These are phyloP conservation scores for Centella asiatica DNA, from an alignment of 129 eudicot genomes.

Conservation along the genomic window DNA sequence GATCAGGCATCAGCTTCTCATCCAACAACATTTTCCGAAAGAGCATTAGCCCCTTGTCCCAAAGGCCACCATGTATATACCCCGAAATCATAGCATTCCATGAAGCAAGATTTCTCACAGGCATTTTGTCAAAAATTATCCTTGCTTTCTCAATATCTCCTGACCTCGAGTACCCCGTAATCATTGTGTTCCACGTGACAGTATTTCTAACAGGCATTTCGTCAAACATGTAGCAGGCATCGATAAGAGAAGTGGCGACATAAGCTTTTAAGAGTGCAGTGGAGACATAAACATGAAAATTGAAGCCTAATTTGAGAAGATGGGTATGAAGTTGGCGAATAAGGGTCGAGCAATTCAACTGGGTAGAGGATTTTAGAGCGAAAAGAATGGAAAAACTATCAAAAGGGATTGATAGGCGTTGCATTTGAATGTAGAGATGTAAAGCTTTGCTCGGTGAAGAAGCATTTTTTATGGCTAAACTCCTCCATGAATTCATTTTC, in stretches of 20 bases:
- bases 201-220: slow-evolving; percentile 57
- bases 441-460: slow-evolving; percentile 38
- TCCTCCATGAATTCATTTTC: slow-evolving; percentile 24
- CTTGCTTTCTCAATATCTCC: slow-evolving; percentile 33
- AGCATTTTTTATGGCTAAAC: slow-evolving; percentile 40
- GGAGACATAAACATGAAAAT: slow-evolving; percentile 39
- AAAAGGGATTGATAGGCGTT: slow-evolving; percentile 21
- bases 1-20: slow-evolving; percentile 44
- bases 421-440: slow-evolving; percentile 46
- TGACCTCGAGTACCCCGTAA: slow-evolving; percentile 30
- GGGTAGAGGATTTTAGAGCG: slow-evolving; percentile 45
- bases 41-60: slow-evolving; percentile 29
- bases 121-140: slow-evolving; percentile 43
- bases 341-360: slow-evolving; percentile 20
- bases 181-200: slow-evolving; percentile 66
- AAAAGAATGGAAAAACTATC: slow-evolving; percentile 44
- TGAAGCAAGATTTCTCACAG: slow-evolving; percentile 34
- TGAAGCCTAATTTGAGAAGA: slow-evolving; percentile 41
- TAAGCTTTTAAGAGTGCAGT: slow-evolving; percentile 39
- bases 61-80: slow-evolving; percentile 19
- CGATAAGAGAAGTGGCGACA: slow-evolving; percentile 9
- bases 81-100: slow-evolving; percentile 55
- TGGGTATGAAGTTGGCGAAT: slow-evolving; percentile 56
- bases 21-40: slow-evolving; percentile 28
- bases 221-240: slow-evolving; percentile 45